Base-by-base conservation (phyloP, 2,329 filamentous ascomycete genomes). In the Aotearoamyces nothofagi region DNA sequence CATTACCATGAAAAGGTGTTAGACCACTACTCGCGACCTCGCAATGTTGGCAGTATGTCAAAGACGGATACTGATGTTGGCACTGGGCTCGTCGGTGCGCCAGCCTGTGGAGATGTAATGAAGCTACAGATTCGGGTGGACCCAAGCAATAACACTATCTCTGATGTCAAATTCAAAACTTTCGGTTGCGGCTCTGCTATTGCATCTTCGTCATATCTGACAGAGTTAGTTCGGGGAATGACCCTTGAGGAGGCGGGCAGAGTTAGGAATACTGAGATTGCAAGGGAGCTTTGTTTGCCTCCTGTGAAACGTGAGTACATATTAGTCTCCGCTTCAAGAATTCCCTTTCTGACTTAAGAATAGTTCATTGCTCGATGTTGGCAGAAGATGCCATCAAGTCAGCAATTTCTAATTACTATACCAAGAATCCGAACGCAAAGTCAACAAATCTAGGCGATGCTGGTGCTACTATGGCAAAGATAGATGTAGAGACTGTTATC, bases 231-330 rank as follows among this genome's bases (percentile, higher is more conserved):
- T 38, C 72, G 83, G 39, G 90, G 90, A 36, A 98, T 96, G 87
- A 92, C 78, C 9, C 58, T 98, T 41, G 90, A 98, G 45, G 83
- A 98, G 53, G 90, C 92, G 17, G 75, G 76, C 31, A 78, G 79
- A 59, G 81, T 98, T 45, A 78, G 83, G 61, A 98, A 98, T 59
- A 93, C 87, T 3, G 86, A 98, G 58, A 98, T 98, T 51, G 90
- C 90, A 20, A 92, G 92, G 64, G 92, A 98, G 60, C 64, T 94
- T 33, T 90, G 82, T 50, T 57, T 90, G 48, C 83, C 82, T 19
- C 82, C 83, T 36, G 82, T 92, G 28, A 92, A 92, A 61, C 57
- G 80, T 84, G 60, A 56, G 76, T 71, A 26, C 17, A n/a, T 19
- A 15, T 27, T 31, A 17, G 9, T 30, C 32, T 39, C 24, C 19